Evolutionary conservation across 306 rosid species (phyloP).

Genomic region (Clitoria ternatea): DNA sequence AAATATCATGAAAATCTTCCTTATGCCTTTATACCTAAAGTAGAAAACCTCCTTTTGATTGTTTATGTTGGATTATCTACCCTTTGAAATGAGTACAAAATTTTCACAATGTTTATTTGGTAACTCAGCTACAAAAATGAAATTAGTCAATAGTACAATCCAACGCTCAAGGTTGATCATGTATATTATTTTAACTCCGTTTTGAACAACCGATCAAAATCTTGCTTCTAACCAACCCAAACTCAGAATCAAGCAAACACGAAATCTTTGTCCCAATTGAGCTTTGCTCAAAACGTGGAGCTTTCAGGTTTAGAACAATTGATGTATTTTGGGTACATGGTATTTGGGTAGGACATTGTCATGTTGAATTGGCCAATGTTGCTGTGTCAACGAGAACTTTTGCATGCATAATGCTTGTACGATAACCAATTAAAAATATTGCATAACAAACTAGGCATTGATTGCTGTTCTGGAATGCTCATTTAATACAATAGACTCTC

Average conservation of each 20-base stretch:
- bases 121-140: too few relatives aligned
- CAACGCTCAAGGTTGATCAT: too few relatives aligned
- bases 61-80: neutral
- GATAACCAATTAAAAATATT: neutral
- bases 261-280: neutral
- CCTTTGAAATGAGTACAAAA: neutral
- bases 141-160: too few relatives aligned
- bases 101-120: too few relatives aligned
- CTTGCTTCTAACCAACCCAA: too few relatives aligned
- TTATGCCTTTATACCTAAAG: neutral
- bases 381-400: neutral
- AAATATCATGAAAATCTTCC: slow-evolving; percentile 8
- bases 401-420: too few relatives aligned
- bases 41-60: neutral
- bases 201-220: too few relatives aligned
- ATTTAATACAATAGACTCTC: slow-evolving; percentile 14
- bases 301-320: neutral
- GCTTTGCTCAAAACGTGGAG: neutral
- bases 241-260: too few relatives aligned
- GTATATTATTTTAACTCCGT: too few relatives aligned
- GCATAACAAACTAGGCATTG: neutral
- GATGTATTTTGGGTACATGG: neutral
- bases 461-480: neutral
- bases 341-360: neutral
- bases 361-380: neutral